Conservation (phyloP, 2,329 filamentous ascomycete genomes). For the Diaporthe helianthi region DNA sequence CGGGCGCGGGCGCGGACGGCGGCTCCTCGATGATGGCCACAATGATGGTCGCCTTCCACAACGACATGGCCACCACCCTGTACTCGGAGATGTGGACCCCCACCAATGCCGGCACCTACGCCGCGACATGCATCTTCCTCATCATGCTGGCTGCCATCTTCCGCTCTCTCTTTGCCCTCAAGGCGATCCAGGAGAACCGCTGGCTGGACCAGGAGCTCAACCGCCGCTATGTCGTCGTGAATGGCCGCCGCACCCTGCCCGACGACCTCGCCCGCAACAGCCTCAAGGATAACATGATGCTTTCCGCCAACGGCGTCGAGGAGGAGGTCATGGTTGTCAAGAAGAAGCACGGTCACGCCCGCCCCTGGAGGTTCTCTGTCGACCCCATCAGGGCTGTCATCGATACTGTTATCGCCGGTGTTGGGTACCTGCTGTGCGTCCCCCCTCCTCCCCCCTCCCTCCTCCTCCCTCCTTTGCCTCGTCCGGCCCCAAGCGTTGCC, state of each 20-base stretch:
- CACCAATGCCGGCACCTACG: constrained; percentile 72
- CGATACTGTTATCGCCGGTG: constrained; percentile 74
- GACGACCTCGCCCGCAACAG: constrained; percentile 66
- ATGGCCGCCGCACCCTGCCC: constrained; percentile 65
- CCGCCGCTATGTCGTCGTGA: constrained; percentile 78
- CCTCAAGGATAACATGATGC: constrained; percentile 68
- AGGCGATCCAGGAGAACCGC: constrained; percentile 65
- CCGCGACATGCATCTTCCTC: constrained; percentile 90
- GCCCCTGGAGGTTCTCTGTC: constrained; percentile 83
- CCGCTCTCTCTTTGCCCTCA: constrained; percentile 75
- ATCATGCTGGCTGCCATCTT: constrained; percentile 75
- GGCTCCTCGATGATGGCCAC: constrained; percentile 44
- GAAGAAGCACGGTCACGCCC: constrained; percentile 56
- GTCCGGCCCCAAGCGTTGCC: too few relatives aligned
- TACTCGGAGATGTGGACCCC: constrained; percentile 78
- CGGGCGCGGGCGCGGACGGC: constrained; percentile 37
- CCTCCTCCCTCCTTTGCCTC: not conserved
- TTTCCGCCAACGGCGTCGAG: constrained; percentile 80
- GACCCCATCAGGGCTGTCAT: constrained; percentile 77
- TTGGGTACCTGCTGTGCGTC: constrained; percentile 86
- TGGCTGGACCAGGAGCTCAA: constrained; percentile 77
- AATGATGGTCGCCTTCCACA: constrained; percentile 70
- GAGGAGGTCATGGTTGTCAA: constrained; percentile 80
- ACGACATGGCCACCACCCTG: constrained; percentile 55
- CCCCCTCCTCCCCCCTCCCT: constrained; percentile 39